A percentile compares a stretch with the other conserved stretches of the same genome.
phyloP scores from a whole-genome alignment of 2,329 filamentous ascomycete genomes.

The Pseudogymnoascus sp. region DNA sequence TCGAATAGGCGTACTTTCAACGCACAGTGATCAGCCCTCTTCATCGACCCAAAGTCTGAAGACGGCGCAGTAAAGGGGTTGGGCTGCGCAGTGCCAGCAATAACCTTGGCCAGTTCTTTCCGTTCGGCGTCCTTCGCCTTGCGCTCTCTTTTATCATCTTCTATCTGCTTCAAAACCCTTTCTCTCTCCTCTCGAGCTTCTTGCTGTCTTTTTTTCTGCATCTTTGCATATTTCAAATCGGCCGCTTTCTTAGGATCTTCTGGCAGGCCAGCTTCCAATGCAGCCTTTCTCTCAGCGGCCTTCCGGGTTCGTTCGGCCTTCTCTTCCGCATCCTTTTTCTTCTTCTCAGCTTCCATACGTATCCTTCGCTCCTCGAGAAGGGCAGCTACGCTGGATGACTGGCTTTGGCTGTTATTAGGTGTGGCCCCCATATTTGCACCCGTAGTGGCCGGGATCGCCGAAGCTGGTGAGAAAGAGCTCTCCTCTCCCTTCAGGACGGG shows the following conservation, averaged over 20 bases:
- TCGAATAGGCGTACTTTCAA: conserved; percentile 80
- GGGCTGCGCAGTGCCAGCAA: not conserved
- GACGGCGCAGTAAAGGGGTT: conserved; percentile 4
- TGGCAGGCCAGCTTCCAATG: conserved; percentile 31
- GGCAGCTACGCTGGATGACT: conserved; percentile 23
- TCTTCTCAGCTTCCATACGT: conserved; percentile 43
- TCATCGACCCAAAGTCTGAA: conserved; percentile 11
- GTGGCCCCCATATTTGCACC: not conserved
- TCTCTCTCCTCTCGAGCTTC: conserved; percentile 62
- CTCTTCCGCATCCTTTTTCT: conserved; percentile 31
- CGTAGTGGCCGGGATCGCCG: not conserved
- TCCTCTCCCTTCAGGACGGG: conserved; percentile 30
- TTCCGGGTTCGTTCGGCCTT: conserved; percentile 35
- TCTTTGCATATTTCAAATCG: conserved; percentile 43
- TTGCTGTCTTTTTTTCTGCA: conserved; percentile 54
- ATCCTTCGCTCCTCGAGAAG: conserved; percentile 46
- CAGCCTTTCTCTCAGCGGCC: conserved; percentile 39
- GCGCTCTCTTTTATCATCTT: conserved; percentile 66
- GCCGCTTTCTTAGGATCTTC: conserved; percentile 32
- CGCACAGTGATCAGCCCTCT: conserved; percentile 39
- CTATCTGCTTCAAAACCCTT: conserved; percentile 66
- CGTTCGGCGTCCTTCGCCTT: conserved; percentile 47
- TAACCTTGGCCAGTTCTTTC: conserved; percentile 33
- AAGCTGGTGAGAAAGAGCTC: not conserved
- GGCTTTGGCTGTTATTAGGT: conserved; percentile 10